A percentile compares a stretch with the other conserved stretches of the same genome.
phyloP scores from a whole-genome alignment of 371 early-diverging fungal species.

The Zychaea mexicana region DNA sequence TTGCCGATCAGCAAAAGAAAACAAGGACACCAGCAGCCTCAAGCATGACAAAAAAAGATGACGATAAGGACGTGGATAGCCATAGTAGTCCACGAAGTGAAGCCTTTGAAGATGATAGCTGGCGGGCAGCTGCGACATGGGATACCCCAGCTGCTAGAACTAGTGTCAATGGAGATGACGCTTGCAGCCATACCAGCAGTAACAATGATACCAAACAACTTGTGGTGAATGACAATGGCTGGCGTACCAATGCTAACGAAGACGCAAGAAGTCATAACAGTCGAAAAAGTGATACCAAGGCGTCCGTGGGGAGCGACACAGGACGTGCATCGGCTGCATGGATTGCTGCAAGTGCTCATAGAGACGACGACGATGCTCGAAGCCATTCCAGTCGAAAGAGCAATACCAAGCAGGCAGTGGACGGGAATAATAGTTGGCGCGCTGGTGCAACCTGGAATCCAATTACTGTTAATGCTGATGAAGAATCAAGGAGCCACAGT shows the following conservation, averaged over 20 bases:
- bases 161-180: neutral
- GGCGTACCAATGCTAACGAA: neutral
- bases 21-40: no score
- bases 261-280: neutral
- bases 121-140: neutral
- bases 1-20: neutral
- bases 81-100: neutral
- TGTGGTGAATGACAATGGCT: no score
- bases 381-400: neutral
- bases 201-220: no score
- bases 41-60: neutral
- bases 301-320: neutral
- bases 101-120: neutral
- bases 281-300: neutral
- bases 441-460: neutral
- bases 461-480: neutral
- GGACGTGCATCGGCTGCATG: neutral
- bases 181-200: neutral
- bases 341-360: neutral
- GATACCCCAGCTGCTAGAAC: neutral
- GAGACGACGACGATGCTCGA: neutral
- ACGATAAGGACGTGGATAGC: neutral
- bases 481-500: no score
- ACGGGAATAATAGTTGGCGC: neutral
- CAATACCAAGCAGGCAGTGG: neutral